A percentile compares a stretch with the other conserved stretches of the same genome.
phyloP scores from a whole-genome alignment of 352 stramenopile species.

The Phytophthora constricta region DNA sequence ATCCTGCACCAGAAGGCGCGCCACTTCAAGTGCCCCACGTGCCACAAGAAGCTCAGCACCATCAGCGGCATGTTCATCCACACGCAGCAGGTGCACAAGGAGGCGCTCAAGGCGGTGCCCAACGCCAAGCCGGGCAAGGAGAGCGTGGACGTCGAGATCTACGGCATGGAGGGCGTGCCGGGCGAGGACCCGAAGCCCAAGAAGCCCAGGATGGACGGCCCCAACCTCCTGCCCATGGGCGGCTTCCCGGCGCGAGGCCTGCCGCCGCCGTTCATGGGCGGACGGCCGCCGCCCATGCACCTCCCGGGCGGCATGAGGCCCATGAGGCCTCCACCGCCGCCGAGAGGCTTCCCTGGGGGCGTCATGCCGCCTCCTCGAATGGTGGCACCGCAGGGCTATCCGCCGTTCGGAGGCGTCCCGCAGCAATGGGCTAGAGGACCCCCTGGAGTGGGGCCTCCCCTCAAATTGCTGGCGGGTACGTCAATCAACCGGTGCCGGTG shows the following conservation, averaged over 20 bases:
- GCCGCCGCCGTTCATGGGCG: conserved; percentile 52
- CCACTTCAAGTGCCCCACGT: conserved; percentile 93
- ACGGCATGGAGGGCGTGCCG: conserved; percentile 90
- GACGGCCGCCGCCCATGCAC: conserved; percentile 51
- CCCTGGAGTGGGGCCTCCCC: conserved; percentile 16
- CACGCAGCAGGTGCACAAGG: conserved; percentile 90
- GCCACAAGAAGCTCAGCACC: conserved; percentile 93
- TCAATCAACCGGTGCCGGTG: conserved; percentile 29
- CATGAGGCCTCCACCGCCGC: conserved; percentile 57
- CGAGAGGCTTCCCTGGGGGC: conserved; percentile 41
- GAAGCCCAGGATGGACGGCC: conserved; percentile 51
- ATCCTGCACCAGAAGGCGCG: conserved; percentile 94
- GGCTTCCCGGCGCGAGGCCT: conserved; percentile 55
- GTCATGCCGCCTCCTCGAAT: conserved; percentile 46
- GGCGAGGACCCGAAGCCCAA: conserved; percentile 32
- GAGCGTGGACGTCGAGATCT: conserved; percentile 87
- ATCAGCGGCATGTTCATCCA: conserved; percentile 91
- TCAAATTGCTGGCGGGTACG: conserved; percentile 30
- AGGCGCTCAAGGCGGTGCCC: conserved; percentile 78
- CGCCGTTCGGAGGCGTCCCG: conserved; percentile 27
- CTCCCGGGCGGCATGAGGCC: conserved; percentile 48
- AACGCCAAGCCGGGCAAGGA: conserved; percentile 88
- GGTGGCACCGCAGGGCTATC: conserved; percentile 33
- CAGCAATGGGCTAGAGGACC: conserved; percentile 31
- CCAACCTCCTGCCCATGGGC: conserved; percentile 38